These are phyloP conservation scores for Solanum pennellii DNA, from an alignment of 257 asterid species.

Conservation along the genomic window DNA sequence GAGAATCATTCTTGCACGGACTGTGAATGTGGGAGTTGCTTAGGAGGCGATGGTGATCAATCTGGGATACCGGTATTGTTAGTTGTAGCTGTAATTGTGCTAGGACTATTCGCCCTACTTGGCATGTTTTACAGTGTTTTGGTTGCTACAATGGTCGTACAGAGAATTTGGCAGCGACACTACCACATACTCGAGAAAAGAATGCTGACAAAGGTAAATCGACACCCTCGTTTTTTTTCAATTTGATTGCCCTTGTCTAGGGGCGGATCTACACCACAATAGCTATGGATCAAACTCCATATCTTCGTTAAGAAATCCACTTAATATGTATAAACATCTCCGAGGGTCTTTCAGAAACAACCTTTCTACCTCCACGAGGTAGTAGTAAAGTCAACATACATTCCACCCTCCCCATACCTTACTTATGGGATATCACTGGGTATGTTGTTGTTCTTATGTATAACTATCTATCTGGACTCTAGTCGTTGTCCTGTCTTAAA, in stretches of 20 bases:
- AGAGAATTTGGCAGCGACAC: constrained; percentile 96
- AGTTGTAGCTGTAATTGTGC: constrained; percentile 60
- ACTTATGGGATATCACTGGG: neutral
- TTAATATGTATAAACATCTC: neutral
- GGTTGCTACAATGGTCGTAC: constrained; percentile 93
- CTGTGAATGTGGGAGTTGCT: constrained; percentile 81
- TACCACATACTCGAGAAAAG: constrained; percentile 91
- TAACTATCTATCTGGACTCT: neutral
- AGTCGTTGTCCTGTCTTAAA: neutral
- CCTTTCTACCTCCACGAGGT: neutral
- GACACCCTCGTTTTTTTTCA: neutral
- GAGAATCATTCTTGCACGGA: constrained; percentile 31
- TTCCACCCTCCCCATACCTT: neutral
- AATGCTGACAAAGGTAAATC: constrained; percentile 81
- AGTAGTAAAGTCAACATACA: neutral
- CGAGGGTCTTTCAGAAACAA: neutral
- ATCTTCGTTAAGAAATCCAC: neutral
- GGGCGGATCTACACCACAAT: neutral
- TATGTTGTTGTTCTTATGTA: neutral
- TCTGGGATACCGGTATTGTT: constrained; percentile 64
- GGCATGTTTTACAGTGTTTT: constrained; percentile 86
- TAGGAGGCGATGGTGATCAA: constrained; percentile 76
- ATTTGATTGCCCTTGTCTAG: neutral
- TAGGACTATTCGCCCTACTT: constrained; percentile 69
- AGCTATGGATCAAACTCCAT: neutral